Base-by-base conservation (phyloP, 2,329 filamentous ascomycete species). In the Akanthomyces dipterigenus region DNA sequence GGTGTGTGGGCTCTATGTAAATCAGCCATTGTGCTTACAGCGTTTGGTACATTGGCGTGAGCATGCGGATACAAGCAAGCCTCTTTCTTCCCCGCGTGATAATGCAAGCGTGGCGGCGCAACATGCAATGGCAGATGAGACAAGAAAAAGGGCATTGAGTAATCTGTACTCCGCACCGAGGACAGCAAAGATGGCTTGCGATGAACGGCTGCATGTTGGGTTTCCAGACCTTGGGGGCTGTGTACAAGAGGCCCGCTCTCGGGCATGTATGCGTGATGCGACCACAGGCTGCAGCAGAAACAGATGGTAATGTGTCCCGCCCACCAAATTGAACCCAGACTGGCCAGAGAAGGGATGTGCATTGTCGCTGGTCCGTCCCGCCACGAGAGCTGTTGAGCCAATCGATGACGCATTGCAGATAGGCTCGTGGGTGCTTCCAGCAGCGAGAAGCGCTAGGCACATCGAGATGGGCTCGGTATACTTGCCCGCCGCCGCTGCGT, bases 231-330 rank as follows among this genome's bases (percentile, higher is more conserved):
- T 20, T 7, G 48, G 26, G 42, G 43, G 54, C 54, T 46, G 54
- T 46, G 54, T 48, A 20, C 24, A n/a, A 22, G 14, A 46, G 54
- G 46, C 54, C 54, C 42, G 54, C 54, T 26, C 42, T 48, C 38
- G n/a, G 54, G 54, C 54, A 48, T 43, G 42, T 38, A 48, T 56
- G 42, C 42, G 38, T 48, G 54, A 56, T 38, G 54, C 28, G 22
- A 26, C 16, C n/a, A 42, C 8, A 56, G 54, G 54, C 24, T 20
- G 54, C 54, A 38, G 54, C 43, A 26, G 42, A 38, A 12, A 28
- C 38, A 56, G 54, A 46, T 38, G 31, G 54, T 22, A 34, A 18
- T 48, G 40, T 24, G 34, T 34, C 18, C 18, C n/a, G 3, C 6
- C 6, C 11, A 26, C 14, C 12, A 7, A 22, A 3, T 31, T 11